Base-by-base conservation (phyloP, 139 green algal genomes). In the Pleodorina starrii region DNA sequence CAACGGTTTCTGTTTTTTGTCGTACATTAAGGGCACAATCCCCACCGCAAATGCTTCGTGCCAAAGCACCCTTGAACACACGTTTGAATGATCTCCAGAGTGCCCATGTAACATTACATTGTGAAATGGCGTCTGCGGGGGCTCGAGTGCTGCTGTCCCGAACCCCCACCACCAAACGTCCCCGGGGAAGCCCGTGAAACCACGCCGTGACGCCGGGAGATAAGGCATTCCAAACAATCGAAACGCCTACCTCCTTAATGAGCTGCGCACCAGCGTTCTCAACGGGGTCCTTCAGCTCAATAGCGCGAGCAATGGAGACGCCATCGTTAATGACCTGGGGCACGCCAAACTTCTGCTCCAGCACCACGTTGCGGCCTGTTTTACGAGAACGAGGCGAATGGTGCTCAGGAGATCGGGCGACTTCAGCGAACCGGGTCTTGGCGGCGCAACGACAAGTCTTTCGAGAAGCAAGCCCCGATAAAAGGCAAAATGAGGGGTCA, bases 271-370 rank as follows among this genome's bases (percentile, higher is more conserved):
- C 98, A 17, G 98, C 97, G 78, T 99, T 99, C 95, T 99, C 97
- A 63, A 99, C 95, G 32, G 97, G 91, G 87, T 99, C 97, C 60
- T 93, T 85, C 81, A 99, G 94, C 87, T 99, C 98, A 79, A 99
- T 99, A 63, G 97, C 98, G 44, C 98, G 95, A 0, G 98, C 98
- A 79, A 99, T 99, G 76, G 97, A 98, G 48, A 99, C 98, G 44
- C 98, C 98, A 89, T 99, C 98, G 92, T 99, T 99, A 94, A 99
- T 99, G 38, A 99, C 97, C 94, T 97, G 91, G n/a, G 98, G 98
- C 59, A 97, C 91, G 51, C 97, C 97, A 81, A 98, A 99, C 60
- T 95, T 91, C 92, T 99, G 95, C 93, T 99, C 97, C 79, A 99
- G 92, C 90, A 99, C 98, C 51, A 99, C 98, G 88, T 99, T 99